Evolutionary conservation across 2,329 filamentous ascomycete species (phyloP).

Genomic region (Botrytis cinerea): DNA sequence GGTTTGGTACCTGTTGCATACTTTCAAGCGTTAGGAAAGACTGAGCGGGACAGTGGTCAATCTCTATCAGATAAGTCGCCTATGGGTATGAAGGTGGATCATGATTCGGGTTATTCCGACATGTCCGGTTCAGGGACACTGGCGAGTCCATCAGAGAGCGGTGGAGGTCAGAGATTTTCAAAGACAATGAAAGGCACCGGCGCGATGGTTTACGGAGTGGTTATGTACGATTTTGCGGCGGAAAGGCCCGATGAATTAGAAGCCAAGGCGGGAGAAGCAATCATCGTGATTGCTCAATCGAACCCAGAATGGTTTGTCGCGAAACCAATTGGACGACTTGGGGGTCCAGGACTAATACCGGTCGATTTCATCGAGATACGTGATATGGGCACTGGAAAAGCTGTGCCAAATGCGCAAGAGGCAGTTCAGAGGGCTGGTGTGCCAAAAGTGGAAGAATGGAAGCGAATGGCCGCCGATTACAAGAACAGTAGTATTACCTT

Average conservation of each 20-base stretch:
- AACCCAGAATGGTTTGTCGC: slow-evolving; percentile 99
- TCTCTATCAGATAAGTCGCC: slow-evolving; percentile 55
- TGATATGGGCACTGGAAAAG: slow-evolving; percentile 85
- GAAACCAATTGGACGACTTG: slow-evolving; percentile 96
- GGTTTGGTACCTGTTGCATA: slow-evolving; percentile 92
- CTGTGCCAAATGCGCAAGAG: slow-evolving; percentile 78
- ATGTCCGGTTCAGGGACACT: slow-evolving; percentile 42
- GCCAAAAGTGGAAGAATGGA: slow-evolving; percentile 97
- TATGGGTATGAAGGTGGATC: slow-evolving; percentile 62
- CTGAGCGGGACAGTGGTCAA: slow-evolving; percentile 81
- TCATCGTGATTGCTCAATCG: slow-evolving; percentile 97
- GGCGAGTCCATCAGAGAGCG: slow-evolving; percentile 37
- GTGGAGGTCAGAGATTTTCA: slow-evolving; percentile 41
- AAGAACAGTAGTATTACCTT: slow-evolving; percentile 98
- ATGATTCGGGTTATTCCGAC: slow-evolving; percentile 90
- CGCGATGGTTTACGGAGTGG: slow-evolving; percentile 93
- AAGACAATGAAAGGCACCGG: slow-evolving; percentile 62
- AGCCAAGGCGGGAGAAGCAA: slow-evolving; percentile 91
- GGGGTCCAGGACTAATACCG: slow-evolving; percentile 91
- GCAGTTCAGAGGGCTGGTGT: slow-evolving; percentile 88
- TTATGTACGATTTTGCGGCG: slow-evolving; percentile 95
- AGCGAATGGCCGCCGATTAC: slow-evolving; percentile 98
- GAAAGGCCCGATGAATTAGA: slow-evolving; percentile 95
- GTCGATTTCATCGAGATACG: slow-evolving; percentile 96
- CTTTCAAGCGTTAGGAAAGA: slow-evolving; percentile 91